Percentiles rank a stretch among this genome's conserved stretches.
phyloP scores from a whole-genome alignment of 768 basidiomycete species.

The Termitomyces sp. region DNA sequence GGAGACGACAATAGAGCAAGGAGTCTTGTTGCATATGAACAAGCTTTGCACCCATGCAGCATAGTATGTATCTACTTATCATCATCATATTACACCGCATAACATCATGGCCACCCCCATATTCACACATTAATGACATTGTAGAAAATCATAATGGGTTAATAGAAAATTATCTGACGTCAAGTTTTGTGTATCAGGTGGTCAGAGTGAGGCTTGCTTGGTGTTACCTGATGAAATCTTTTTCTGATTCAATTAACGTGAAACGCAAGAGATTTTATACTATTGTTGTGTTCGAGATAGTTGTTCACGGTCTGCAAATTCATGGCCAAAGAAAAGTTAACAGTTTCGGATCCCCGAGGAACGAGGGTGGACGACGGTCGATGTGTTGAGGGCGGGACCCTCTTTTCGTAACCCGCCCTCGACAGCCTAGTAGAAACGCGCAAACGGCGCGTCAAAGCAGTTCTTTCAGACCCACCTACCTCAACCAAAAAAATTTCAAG shows the following conservation, averaged over 20 bases:
- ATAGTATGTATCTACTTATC: conserved; percentile 1
- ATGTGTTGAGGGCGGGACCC: no score
- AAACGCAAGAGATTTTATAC: no score
- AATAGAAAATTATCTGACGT: background rate
- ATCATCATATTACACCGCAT: conserved; percentile 4
- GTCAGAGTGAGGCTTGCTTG: background rate
- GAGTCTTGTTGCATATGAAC: conserved; percentile 45
- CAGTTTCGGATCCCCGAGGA: no score
- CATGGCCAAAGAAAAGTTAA: no score
- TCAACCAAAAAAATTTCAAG: no score
- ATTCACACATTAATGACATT: background rate
- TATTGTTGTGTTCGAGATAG: background rate
- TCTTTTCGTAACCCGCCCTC: no score
- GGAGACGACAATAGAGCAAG: conserved; percentile 69
- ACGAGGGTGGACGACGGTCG: no score
- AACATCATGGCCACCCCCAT: background rate
- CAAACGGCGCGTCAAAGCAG: no score
- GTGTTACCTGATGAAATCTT: no score
- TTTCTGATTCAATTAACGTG: no score
- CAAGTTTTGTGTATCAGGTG: background rate
- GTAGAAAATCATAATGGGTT: background rate
- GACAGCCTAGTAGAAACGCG: no score
- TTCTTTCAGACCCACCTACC: no score
- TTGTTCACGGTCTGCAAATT: background rate
- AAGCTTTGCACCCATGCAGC: conserved; percentile 20